These are phyloP conservation scores for Umbelopsis isabellina DNA, from an alignment of 192 early-diverging fungal species.

Conservation along the genomic window DNA sequence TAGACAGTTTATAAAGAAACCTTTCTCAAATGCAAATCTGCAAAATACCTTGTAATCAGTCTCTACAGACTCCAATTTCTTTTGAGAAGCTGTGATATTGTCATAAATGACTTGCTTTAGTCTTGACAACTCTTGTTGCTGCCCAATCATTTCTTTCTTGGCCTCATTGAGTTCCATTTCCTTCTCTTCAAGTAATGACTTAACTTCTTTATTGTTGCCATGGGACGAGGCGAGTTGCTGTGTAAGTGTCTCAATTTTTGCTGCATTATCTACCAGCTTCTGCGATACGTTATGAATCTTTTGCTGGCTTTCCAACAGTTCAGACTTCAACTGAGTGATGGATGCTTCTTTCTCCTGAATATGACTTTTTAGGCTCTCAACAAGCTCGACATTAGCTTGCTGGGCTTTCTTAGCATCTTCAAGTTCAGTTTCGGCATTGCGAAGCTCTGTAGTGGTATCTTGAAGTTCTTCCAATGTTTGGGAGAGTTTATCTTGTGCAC, in stretches of 20 bases:
- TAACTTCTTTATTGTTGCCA: neutral
- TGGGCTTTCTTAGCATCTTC: neutral
- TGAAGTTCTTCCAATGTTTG: neutral
- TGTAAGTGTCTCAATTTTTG: neutral
- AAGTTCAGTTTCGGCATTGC: neutral
- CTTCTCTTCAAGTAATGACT: neutral
- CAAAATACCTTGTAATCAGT: neutral
- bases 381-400: neutral
- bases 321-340: neutral
- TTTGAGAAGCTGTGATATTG: neutral
- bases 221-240: neutral
- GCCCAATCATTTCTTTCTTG: no score
- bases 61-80: neutral
- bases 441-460: neutral
- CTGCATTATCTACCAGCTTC: neutral
- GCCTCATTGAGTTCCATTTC: neutral
- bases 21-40: neutral
- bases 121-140: neutral
- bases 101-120: neutral
- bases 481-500: neutral
- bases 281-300: neutral
- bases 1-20: neutral
- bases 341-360: neutral
- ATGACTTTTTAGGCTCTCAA: neutral
- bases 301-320: neutral